Conservation (phyloP, 257 asterid genomes). For the Cinchona pubescens region DNA sequence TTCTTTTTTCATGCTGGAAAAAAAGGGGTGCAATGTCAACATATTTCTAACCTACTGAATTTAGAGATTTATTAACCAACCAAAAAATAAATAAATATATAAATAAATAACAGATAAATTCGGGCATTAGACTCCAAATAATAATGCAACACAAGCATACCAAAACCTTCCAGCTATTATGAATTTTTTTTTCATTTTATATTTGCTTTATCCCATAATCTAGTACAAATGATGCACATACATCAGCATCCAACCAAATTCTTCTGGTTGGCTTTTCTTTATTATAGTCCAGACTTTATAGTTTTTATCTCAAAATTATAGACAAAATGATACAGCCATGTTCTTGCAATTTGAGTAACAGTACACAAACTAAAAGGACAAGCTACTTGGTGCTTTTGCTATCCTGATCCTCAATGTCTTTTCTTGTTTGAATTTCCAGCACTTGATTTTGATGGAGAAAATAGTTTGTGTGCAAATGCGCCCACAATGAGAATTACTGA, state of each 20-base stretch:
- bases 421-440: slow-evolving; percentile 12
- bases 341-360: not conserved
- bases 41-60: too few relatives aligned
- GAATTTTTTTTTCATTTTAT: not conserved
- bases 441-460: slow-evolving; percentile 24
- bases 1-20: too few relatives aligned
- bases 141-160: too few relatives aligned
- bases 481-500: slow-evolving; percentile 39
- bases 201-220: not conserved
- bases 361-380: too few relatives aligned
- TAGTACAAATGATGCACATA: not conserved
- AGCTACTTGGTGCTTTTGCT: not conserved
- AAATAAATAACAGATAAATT: too few relatives aligned
- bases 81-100: too few relatives aligned
- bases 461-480: slow-evolving; percentile 34
- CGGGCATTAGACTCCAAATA: too few relatives aligned
- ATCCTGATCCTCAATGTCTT: slow-evolving; percentile 4
- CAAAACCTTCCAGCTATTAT: not conserved
- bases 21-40: too few relatives aligned
- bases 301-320: not conserved
- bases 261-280: not conserved
- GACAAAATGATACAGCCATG: too few relatives aligned
- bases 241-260: not conserved
- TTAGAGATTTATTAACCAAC: too few relatives aligned
- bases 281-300: not conserved